Evolutionary conservation across 202 grass and related monocot species (phyloP), one percentile per base, ranked within the genome.

Genomic region (Schoenoplectus triqueter): DNA sequence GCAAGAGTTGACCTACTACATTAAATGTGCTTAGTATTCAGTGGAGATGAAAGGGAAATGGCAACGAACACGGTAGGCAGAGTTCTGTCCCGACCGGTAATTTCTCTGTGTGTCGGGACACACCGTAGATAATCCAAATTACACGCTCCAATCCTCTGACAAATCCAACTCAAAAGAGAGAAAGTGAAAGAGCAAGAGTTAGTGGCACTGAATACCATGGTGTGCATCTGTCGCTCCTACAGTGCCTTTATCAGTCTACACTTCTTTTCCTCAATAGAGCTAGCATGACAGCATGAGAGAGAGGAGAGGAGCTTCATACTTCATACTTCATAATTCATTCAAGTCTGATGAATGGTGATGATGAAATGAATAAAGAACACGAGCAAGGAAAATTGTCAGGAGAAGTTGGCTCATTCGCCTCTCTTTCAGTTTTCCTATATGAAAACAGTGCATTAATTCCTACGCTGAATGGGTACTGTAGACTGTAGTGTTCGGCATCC

Each of bases 131-230:
- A 83, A 83, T 55, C 65, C 81, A 70, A 70, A 83, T 52, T 60
- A 66, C 80, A 70, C 80, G 0, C 64, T 40, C 62, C 48, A 31
- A 31, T 31, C 31, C 31, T 31, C 31, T 31, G 31, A 31, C 31
- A 31, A 31, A 31, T 31, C 31, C 31, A 31, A 31, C 31, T 31
- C 31, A 31, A 59, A 40, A 62, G 46, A 50, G 45, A 67, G 31
- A 82, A 41, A 15, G 79, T 20, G 48, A 66, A 31, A 42, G 81
- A 69, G 62, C 80, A 83, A 69, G 66, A 57, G 21, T 71, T 83
- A 83, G 81, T 83, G 81, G 81, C 81, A 83, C 81, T 83, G 81
- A 83, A 83, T 55, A 83, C 64, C 81, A 83, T 82, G 80, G 5
- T 45, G 67, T 82, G 60, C 44, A 82, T 54, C 44, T 67, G 54